Evolutionary conservation across 2,329 filamentous ascomycete genomes (phyloP).

Genomic region (Aspergillus luchuensis): DNA sequence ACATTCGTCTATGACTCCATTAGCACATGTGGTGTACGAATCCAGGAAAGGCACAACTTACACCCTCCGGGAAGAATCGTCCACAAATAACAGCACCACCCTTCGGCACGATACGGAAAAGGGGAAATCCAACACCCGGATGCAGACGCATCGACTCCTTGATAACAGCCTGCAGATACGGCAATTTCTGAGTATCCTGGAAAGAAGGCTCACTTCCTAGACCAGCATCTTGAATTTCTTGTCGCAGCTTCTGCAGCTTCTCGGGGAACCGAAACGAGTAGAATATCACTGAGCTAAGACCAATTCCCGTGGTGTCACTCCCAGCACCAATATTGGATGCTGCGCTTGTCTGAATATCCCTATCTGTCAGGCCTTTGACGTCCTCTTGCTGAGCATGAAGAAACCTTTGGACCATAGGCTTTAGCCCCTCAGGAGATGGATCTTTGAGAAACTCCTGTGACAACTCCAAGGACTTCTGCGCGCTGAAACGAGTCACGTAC

Average conservation of each 20-base stretch:
- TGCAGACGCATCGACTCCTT: constrained; percentile 43
- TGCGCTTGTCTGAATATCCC: constrained; percentile 32
- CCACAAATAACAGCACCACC: constrained; percentile 34
- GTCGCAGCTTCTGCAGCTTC: constrained; percentile 36
- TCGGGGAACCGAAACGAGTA: constrained; percentile 66
- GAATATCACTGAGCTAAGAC: constrained; percentile 71
- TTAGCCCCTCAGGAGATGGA: constrained; percentile 22
- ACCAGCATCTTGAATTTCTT: constrained; percentile 63
- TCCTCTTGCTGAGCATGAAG: constrained; percentile 27
- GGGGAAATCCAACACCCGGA: constrained; percentile 36
- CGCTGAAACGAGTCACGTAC: constrained; percentile 26
- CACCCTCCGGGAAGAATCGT: constrained; percentile 37
- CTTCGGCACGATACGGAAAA: constrained; percentile 39
- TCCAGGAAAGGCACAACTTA: background rate
- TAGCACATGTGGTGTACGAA: background rate
- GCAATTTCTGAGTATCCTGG: constrained; percentile 26
- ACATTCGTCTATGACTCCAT: constrained; percentile 34
- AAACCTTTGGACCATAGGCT: constrained; percentile 25
- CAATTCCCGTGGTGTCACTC: constrained; percentile 78
- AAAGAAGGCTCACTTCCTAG: constrained; percentile 8
- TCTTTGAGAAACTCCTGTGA: constrained; percentile 10
- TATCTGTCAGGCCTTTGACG: constrained; percentile 32
- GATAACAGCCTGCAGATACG: constrained; percentile 39
- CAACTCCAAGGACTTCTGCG: constrained; percentile 26
- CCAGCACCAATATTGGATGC: constrained; percentile 60